A percentile compares a stretch with the other conserved stretches of the same genome.
These are phyloP conservation scores for Populus hybrid DNA, from an alignment of 441 rosid species.

Conservation along the genomic window DNA sequence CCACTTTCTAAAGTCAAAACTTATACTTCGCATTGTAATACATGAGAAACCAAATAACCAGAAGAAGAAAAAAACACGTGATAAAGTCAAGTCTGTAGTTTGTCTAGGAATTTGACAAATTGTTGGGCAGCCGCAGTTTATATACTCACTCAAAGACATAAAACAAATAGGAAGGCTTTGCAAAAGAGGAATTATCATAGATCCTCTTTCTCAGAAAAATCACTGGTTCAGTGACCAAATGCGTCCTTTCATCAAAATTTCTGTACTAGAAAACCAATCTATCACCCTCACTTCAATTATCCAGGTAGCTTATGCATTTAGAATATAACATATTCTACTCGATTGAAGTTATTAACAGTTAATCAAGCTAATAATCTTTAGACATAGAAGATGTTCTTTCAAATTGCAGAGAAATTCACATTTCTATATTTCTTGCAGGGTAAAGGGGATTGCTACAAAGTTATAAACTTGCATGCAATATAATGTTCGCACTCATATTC, in stretches of 20 bases:
- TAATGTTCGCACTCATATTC: neutral
- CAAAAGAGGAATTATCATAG: neutral
- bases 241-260: neutral
- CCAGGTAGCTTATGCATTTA: neutral
- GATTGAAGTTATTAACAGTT: neutral
- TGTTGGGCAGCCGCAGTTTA: neutral
- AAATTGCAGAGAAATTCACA: neutral
- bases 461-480: neutral
- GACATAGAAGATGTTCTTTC: too few relatives aligned
- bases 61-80: too few relatives aligned
- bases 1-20: neutral
- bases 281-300: neutral
- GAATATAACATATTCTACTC: neutral
- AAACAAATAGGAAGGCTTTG: neutral
- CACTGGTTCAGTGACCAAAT: neutral
- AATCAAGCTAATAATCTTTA: neutral
- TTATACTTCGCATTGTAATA: neutral
- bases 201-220: neutral
- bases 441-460: neutral
- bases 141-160: neutral
- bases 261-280: neutral
- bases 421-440: neutral
- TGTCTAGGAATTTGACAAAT: neutral
- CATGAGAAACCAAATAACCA: too few relatives aligned
- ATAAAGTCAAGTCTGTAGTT: neutral